phyloP scores from a whole-genome alignment of 2,329 filamentous ascomycete species.

The Raffaelea ambrosiae region DNA sequence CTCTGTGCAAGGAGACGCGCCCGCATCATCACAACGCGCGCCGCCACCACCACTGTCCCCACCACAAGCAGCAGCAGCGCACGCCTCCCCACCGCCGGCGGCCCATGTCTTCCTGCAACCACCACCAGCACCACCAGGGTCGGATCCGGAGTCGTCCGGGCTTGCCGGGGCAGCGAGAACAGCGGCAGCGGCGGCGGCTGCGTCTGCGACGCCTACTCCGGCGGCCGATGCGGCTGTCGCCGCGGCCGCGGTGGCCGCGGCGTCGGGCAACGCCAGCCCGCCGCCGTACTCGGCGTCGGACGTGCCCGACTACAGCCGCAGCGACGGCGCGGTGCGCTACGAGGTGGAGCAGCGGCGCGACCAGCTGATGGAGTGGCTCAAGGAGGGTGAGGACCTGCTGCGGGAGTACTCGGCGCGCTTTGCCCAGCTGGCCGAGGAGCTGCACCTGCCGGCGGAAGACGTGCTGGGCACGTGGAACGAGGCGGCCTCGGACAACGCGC shows the following conservation, averaged over 20 bases:
- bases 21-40: too few species aligned
- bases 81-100: too few species aligned
- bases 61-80: too few species aligned
- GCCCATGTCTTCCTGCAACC: too few species aligned
- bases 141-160: too few species aligned
- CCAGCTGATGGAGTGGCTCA: constrained; percentile 20
- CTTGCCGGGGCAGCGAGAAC: background rate
- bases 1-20: too few species aligned
- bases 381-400: constrained; percentile 21
- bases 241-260: constrained; percentile 7
- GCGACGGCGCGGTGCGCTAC: constrained; percentile 12
- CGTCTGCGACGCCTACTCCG: too few species aligned
- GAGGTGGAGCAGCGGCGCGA: constrained; percentile 18
- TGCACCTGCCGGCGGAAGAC: constrained; percentile 18
- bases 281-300: constrained; percentile 20
- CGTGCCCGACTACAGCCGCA: constrained; percentile 16
- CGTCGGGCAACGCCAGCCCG: constrained; percentile 9
- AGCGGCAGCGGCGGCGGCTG: background rate
- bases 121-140: too few species aligned
- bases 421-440: constrained; percentile 18
- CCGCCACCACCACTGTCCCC: too few species aligned
- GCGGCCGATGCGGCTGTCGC: too few species aligned
- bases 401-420: constrained; percentile 22
- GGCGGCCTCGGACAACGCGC: constrained; percentile 20
- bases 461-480: constrained; percentile 22